These are phyloP conservation scores for Gaeumannomyces sp. DNA, from an alignment of 2,329 filamentous ascomycete species.

Conservation along the genomic window DNA sequence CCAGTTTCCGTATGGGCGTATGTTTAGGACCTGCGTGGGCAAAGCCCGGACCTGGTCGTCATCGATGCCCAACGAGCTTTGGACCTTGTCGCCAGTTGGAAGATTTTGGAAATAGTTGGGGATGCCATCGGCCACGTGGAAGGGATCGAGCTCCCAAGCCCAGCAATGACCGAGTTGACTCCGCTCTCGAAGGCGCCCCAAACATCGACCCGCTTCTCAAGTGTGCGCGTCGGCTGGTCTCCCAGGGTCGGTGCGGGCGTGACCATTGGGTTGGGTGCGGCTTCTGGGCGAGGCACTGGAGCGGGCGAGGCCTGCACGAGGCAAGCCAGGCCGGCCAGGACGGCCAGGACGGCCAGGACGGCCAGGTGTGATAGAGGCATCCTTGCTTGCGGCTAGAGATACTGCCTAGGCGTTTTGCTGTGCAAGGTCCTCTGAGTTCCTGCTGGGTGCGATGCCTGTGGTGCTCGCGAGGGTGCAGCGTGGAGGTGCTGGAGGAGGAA, in stretches of 20 bases:
- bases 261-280: slow-evolving; percentile 19
- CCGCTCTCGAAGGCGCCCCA: slow-evolving; percentile 41
- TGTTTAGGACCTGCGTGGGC: slow-evolving; percentile 65
- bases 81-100: slow-evolving; percentile 54
- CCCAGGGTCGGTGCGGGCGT: slow-evolving; percentile 20
- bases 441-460: no score
- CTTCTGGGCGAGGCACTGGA: background rate
- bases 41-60: slow-evolving; percentile 52
- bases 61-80: slow-evolving; percentile 54
- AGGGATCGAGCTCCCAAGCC: slow-evolving; percentile 49
- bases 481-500: background rate
- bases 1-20: slow-evolving; percentile 71
- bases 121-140: slow-evolving; percentile 55
- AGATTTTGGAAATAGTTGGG: slow-evolving; percentile 63
- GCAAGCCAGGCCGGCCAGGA: slow-evolving; percentile 5
- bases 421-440: background rate
- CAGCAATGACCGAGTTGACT: slow-evolving; percentile 41
- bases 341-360: background rate
- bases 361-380: background rate
- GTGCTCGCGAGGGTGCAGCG: no score
- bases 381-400: background rate
- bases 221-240: slow-evolving; percentile 16
- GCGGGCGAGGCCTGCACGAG: slow-evolving; percentile 3
- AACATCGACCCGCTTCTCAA: slow-evolving; percentile 26
- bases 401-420: background rate